A percentile compares a stretch with the other conserved stretches of the same genome.
Evolutionary conservation across 2,329 filamentous ascomycete genomes (phyloP).

Genomic region (Clarireedia hainanense): DNA sequence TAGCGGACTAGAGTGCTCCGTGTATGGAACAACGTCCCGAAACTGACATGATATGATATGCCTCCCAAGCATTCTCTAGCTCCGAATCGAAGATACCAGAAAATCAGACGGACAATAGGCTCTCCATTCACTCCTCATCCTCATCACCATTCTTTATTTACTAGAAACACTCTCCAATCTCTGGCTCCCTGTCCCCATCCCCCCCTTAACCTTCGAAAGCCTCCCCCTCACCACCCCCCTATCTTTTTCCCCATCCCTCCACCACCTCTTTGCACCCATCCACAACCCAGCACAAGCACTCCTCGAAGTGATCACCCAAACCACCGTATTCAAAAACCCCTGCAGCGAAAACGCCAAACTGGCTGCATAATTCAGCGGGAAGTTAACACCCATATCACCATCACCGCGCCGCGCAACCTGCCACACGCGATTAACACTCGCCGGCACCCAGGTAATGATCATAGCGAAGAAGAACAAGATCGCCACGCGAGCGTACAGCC

Average conservation of each 20-base stretch:
- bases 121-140: too few relatives aligned
- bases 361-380: conserved; percentile 10
- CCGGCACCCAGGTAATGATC: conserved; percentile 53
- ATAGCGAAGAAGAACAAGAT: conserved; percentile 63
- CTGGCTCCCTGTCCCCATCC: background rate
- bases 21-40: too few relatives aligned
- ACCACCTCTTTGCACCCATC: too few relatives aligned
- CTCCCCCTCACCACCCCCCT: background rate
- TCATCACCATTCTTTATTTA: background rate
- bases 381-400: background rate
- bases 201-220: background rate
- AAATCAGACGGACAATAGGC: too few relatives aligned
- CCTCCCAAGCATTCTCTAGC: too few relatives aligned
- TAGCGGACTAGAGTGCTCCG: too few relatives aligned
- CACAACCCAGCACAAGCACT: conserved; percentile 24
- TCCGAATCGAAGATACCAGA: too few relatives aligned
- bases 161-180: conserved; percentile 10
- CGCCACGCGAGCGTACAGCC: conserved; percentile 60
- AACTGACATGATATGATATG: too few relatives aligned
- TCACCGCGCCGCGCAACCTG: conserved; percentile 2
- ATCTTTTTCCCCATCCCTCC: background rate
- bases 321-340: conserved; percentile 73
- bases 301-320: conserved; percentile 65
- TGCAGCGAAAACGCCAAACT: conserved; percentile 40
- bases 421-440: conserved; percentile 9